Conservation (phyloP, 1,284 basidiomycete genomes). For the Sutorius eximius region DNA sequence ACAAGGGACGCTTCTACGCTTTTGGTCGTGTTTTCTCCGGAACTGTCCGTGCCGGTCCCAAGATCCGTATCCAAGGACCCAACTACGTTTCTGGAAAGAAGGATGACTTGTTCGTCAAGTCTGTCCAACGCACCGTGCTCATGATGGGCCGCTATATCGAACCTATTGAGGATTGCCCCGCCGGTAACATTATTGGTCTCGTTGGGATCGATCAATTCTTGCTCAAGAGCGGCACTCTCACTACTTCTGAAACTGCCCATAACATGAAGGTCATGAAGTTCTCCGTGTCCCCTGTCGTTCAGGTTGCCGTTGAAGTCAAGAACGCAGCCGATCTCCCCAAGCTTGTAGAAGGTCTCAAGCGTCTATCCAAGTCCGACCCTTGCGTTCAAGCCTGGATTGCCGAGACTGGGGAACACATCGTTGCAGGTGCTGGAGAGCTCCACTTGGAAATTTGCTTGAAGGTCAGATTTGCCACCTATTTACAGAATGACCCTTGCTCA, state of each 20-base stretch:
- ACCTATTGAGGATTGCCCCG: conserved; percentile 98
- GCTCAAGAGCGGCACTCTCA: conserved; percentile 98
- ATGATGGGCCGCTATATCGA: conserved; percentile 99
- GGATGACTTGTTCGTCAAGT: conserved; percentile 98
- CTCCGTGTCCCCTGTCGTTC: conserved; percentile 99
- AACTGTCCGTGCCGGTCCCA: conserved; percentile 95
- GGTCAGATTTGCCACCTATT: conserved; percentile 42
- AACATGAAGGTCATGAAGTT: conserved; percentile 99
- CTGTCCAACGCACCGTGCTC: conserved; percentile 97
- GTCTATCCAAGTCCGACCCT: conserved; percentile 99
- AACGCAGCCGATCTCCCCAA: conserved; percentile 99
- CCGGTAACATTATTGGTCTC: conserved; percentile 98
- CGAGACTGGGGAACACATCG: conserved; percentile 97
- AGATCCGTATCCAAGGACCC: conserved; percentile 99
- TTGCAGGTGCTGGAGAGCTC: conserved; percentile 98
- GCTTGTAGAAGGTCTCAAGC: conserved; percentile 99
- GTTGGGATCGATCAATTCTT: conserved; percentile 99
- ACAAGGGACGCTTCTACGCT: conserved; percentile 99
- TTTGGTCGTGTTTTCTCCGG: conserved; percentile 99
- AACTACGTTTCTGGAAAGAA: conserved; percentile 99
- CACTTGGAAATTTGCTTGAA: conserved; percentile 99
- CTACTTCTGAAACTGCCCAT: conserved; percentile 97
- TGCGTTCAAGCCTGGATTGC: conserved; percentile 96
- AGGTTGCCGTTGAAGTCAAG: conserved; percentile 99
- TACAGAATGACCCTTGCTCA: background rate